Conservation (phyloP, 192 early-diverging fungal species). For the Helicostylum pulchrum region DNA sequence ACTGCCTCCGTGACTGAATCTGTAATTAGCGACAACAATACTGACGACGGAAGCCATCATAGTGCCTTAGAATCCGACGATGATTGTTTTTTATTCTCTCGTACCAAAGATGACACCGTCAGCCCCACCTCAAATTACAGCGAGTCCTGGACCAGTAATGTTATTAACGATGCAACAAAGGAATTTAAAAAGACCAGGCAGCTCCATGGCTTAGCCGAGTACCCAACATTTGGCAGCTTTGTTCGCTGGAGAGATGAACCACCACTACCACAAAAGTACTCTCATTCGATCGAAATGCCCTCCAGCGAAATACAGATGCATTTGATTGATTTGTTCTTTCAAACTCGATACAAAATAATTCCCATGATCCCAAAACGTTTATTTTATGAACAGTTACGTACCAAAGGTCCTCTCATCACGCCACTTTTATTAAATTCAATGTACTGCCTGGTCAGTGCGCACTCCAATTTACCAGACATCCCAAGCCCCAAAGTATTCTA, state of each 20-base stretch:
- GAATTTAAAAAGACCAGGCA: constrained; percentile 3
- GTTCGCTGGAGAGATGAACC: constrained; percentile 14
- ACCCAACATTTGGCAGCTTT: not conserved
- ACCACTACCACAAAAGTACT: constrained; percentile 25
- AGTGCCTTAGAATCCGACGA: too few species aligned
- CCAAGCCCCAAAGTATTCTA: constrained; percentile 26
- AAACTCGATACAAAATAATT: constrained; percentile 4
- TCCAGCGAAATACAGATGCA: constrained; percentile 23
- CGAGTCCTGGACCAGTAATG: constrained; percentile 13
- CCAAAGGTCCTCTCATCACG: constrained; percentile 23
- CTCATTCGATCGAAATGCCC: constrained; percentile 25
- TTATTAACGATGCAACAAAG: not conserved
- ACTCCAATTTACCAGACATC: constrained; percentile 15
- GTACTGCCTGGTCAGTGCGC: constrained; percentile 14
- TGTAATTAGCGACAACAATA: too few species aligned
- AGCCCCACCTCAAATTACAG: not conserved
- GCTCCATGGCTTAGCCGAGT: not conserved
- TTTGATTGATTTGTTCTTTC: constrained; percentile 30
- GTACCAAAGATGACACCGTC: constrained; percentile 29
- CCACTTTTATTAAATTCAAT: constrained; percentile 30
- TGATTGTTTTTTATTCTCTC: constrained; percentile 17
- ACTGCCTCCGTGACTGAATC: too few species aligned
- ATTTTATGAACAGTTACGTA: constrained; percentile 20
- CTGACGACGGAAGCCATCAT: too few species aligned
- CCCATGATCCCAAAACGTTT: constrained; percentile 9